Base-by-base conservation (phyloP, 2,329 filamentous ascomycete genomes). In the Xylaria multiplex region DNA sequence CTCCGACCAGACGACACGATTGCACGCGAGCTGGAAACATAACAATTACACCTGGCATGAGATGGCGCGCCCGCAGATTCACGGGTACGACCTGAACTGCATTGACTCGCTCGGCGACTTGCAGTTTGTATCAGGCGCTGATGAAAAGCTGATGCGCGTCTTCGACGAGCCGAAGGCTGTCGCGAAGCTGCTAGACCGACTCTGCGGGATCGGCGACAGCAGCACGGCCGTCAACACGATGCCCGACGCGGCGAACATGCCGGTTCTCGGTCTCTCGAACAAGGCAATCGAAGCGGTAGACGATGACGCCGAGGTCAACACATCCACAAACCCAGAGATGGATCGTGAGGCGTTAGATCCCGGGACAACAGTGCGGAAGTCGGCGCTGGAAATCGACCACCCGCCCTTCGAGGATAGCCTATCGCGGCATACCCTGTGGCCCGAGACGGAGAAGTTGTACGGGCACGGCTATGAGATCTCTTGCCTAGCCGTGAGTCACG, bases 391-490 rank as follows among this genome's bases (percentile, higher is more conserved):
- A 49, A 84, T 91, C 59, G 80, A 87, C 48, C 89, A 91, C 70
- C 94, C 96, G 11, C 95, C 96, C 0, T 85, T 93, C 42, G 96
- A 99, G 79, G 96, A 98, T 78, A 90, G 93, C 61, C 87, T 99
- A 2, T 91, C 93, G 27, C 89, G 94, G 8, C 90, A 96, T 77
- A 97, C 96, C 0, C 88, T 99, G 37, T 99, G 94, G 93, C 96
- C 96, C 2, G 96, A 99, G 77, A 88, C 88, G 6, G 96, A 99
- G 79, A 99, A 99, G 81, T 86, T 99, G 1, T 99, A 99, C 79
- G 96, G 96, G 1, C 96, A 99, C 79, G 96, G 96, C 35, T 97
- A 97, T 80, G 96, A 99, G 79, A 95, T 99, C 56, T 97, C 93
- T 1, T 91, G 93, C 43, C 87, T 97, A 16, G 92, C 94, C 11